Evolutionary conservation across 352 stramenopile genomes (phyloP).

Genomic region (Pythium sukuiense): DNA sequence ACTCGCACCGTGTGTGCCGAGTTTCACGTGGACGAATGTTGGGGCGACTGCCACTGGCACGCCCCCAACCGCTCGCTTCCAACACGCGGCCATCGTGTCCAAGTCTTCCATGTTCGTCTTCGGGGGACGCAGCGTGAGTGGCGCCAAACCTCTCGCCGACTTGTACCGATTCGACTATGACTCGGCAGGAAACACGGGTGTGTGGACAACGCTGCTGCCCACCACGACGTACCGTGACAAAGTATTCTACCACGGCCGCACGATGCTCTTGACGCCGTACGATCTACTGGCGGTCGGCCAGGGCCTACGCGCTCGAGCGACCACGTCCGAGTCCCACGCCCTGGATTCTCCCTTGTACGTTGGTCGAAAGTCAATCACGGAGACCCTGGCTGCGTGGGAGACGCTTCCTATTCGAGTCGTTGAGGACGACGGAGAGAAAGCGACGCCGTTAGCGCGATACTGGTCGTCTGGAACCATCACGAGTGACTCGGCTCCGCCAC

Average conservation of each 20-base stretch:
- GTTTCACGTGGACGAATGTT: conserved; percentile 56
- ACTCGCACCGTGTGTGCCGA: conserved; percentile 49
- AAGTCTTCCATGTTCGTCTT: conserved; percentile 72
- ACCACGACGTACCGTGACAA: conserved; percentile 12
- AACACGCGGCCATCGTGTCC: conserved; percentile 60
- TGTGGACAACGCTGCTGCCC: conserved; percentile 48
- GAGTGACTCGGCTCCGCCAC: conserved; percentile 17
- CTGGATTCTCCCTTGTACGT: conserved; percentile 38
- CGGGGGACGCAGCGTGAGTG: conserved; percentile 40
- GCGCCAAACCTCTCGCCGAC: conserved; percentile 41
- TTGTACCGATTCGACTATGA: conserved; percentile 69
- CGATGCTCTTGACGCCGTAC: conserved; percentile 46
- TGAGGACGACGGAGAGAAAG: conserved; percentile 4
- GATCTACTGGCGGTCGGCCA: conserved; percentile 45
- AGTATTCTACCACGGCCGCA: conserved; percentile 37
- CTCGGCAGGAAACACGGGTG: conserved; percentile 21
- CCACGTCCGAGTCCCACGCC: conserved; percentile 17
- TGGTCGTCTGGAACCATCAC: conserved; percentile 46
- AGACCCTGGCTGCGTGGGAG: conserved; percentile 44
- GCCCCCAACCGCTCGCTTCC: conserved; percentile 47
- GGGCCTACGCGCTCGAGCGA: conserved; percentile 28
- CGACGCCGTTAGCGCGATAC: conserved; percentile 36
- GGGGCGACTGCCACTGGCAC: conserved; percentile 30
- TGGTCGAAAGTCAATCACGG: conserved; percentile 38
- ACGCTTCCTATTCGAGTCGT: conserved; percentile 15